Conservation (phyloP, 345 rosid species). For the Hypericum perforatum region DNA sequence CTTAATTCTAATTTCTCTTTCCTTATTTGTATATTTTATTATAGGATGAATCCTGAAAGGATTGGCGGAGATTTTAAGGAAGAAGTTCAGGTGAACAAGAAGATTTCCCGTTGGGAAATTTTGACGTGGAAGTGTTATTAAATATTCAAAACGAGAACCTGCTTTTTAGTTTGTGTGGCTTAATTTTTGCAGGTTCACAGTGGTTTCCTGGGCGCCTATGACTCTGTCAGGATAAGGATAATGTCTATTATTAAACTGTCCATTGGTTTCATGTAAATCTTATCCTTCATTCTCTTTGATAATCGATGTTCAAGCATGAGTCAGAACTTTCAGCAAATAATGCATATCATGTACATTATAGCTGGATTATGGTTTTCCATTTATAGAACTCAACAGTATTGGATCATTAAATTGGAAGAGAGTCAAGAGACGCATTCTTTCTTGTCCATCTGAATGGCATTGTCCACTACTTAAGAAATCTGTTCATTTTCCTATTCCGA, state of each 20-base stretch:
- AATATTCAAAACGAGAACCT: constrained; percentile 2
- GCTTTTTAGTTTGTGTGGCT: constrained; percentile 5
- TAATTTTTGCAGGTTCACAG: constrained; percentile 64
- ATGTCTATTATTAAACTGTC: constrained; percentile 56
- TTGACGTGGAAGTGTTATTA: not conserved
- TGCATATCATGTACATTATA: not conserved
- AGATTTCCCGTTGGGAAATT: not conserved
- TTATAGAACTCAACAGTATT: too few relatives aligned
- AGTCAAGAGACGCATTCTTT: too few relatives aligned
- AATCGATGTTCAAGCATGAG: not conserved
- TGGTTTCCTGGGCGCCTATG: constrained; percentile 83
- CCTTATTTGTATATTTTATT: constrained; percentile 1
- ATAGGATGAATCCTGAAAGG: constrained; percentile 87
- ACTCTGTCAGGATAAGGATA: constrained; percentile 79
- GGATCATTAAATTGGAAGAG: too few relatives aligned
- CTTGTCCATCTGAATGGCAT: too few relatives aligned
- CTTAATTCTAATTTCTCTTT: not conserved
- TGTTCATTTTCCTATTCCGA: too few relatives aligned
- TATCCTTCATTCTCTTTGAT: constrained; percentile 7
- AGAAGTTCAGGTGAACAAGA: constrained; percentile 64
- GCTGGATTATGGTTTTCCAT: too few relatives aligned
- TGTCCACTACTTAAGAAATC: too few relatives aligned
- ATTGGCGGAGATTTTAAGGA: constrained; percentile 89
- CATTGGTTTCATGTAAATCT: constrained; percentile 55
- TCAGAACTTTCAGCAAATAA: not conserved